Conservation (phyloP, 345 rosid species). For the Hibiscus tridactylites region DNA sequence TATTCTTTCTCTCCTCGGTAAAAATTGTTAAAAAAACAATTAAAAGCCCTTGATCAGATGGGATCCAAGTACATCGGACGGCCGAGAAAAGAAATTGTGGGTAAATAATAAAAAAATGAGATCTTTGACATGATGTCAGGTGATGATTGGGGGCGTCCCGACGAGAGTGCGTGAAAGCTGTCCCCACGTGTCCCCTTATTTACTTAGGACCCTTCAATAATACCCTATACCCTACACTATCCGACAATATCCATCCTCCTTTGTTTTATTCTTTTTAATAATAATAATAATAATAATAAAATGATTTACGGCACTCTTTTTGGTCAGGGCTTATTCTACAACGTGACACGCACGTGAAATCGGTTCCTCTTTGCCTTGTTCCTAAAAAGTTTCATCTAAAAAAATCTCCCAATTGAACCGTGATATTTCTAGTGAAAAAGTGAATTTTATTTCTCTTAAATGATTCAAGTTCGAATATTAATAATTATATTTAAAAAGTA, state of each 20-base stretch:
- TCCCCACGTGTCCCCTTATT: conserved; percentile 21
- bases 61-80: not conserved
- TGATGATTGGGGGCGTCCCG: conserved; percentile 25
- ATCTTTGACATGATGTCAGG: conserved; percentile 25
- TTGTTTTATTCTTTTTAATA: not conserved
- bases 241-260: not conserved
- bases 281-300: not conserved
- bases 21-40: too few relatives aligned
- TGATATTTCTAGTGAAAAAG: too few relatives aligned
- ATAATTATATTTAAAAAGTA: too few relatives aligned
- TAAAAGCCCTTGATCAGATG: not conserved
- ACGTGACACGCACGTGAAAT: conserved; percentile 11
- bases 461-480: too few relatives aligned
- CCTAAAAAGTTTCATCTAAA: not conserved
- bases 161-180: conserved; percentile 15
- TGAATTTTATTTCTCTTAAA: too few relatives aligned
- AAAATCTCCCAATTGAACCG: too few relatives aligned
- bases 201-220: not conserved
- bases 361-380: not conserved
- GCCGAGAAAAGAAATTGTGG: not conserved
- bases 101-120: not conserved
- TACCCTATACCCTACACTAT: not conserved
- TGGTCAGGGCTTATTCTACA: not conserved
- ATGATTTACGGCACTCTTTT: not conserved
- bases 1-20: too few relatives aligned